phyloP scores from a whole-genome alignment of 1,139 yeast species.

The Magnusiomyces sp. region DNA sequence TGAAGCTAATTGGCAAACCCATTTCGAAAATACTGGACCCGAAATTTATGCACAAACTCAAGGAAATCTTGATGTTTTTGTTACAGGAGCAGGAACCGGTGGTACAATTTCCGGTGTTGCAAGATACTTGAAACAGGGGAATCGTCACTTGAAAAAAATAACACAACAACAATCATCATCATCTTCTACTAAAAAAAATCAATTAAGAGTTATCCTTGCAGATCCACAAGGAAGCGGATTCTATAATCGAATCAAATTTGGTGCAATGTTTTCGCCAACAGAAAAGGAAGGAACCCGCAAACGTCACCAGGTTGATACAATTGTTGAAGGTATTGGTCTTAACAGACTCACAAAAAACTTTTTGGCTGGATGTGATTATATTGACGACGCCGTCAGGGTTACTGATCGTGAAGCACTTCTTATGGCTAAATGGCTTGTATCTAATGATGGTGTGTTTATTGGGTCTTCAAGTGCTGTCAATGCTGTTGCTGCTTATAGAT shows the following conservation, averaged over 20 bases:
- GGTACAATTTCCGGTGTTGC: conserved; percentile 89
- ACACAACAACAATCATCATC: not conserved
- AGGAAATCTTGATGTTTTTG: conserved; percentile 58
- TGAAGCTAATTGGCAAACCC: conserved; percentile 81
- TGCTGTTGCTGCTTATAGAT: conserved; percentile 77
- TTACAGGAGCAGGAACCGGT: conserved; percentile 70
- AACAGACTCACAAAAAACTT: conserved; percentile 82
- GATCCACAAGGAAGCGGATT: conserved; percentile 97
- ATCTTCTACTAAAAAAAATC: conserved; percentile 24
- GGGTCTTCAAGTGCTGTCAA: conserved; percentile 91
- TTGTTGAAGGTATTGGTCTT: conserved; percentile 89
- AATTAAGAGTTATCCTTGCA: conserved; percentile 47
- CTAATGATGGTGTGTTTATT: conserved; percentile 79
- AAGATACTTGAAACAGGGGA: conserved; percentile 46
- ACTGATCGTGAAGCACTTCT: conserved; percentile 68
- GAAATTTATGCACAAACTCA: conserved; percentile 70
- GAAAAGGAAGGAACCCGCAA: conserved; percentile 92
- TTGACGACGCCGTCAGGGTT: conserved; percentile 76
- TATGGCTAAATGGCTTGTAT: conserved; percentile 80
- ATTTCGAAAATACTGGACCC: conserved; percentile 80
- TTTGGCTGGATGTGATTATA: conserved; percentile 45
- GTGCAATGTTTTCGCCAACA: conserved; percentile 85
- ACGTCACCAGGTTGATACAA: conserved; percentile 91
- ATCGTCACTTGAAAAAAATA: not conserved
- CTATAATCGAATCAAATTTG: conserved; percentile 71